phyloP scores from a whole-genome alignment of 805 yeast species.

The Yarrowia porcina region DNA sequence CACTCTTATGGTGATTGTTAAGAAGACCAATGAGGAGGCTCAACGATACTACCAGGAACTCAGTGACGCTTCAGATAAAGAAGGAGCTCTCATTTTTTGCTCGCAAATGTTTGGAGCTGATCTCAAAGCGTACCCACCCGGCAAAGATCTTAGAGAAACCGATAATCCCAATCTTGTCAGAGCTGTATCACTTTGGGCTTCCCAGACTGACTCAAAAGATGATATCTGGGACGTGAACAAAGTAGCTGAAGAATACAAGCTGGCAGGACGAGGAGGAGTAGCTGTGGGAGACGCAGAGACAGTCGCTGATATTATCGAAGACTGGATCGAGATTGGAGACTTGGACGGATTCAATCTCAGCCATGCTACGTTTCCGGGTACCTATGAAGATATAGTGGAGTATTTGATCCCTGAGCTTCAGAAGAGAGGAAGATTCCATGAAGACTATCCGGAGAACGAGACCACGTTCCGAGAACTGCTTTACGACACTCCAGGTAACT shows the following conservation, averaged over 20 bases:
- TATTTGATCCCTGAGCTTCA: constrained; percentile 41
- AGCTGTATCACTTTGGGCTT: neutral
- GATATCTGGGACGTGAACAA: neutral
- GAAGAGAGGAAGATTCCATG: constrained; percentile 39
- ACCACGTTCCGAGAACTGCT: neutral
- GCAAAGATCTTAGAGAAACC: neutral
- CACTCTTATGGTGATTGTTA: constrained; percentile 1
- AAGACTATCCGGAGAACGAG: neutral
- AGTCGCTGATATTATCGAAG: constrained; percentile 44
- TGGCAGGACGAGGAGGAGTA: constrained; percentile 7
- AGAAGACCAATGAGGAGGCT: neutral
- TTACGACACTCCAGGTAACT: neutral
- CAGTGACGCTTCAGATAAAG: neutral
- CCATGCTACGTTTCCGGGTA: constrained; percentile 41
- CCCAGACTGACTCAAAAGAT: constrained; percentile 32
- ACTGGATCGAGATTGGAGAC: constrained; percentile 42
- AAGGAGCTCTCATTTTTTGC: neutral
- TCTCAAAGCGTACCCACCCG: neutral
- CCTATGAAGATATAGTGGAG: constrained; percentile 42
- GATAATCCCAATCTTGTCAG: neutral
- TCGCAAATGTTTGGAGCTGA: constrained; percentile 8
- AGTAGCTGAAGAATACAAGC: neutral
- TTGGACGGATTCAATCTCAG: constrained; percentile 46
- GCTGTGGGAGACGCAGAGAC: constrained; percentile 28
- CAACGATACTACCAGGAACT: constrained; percentile 11